Percentiles rank a stretch among this genome's conserved stretches.
These are phyloP conservation scores for Camelina neglecta DNA, from an alignment of 345 rosid genomes.

Conservation along the genomic window DNA sequence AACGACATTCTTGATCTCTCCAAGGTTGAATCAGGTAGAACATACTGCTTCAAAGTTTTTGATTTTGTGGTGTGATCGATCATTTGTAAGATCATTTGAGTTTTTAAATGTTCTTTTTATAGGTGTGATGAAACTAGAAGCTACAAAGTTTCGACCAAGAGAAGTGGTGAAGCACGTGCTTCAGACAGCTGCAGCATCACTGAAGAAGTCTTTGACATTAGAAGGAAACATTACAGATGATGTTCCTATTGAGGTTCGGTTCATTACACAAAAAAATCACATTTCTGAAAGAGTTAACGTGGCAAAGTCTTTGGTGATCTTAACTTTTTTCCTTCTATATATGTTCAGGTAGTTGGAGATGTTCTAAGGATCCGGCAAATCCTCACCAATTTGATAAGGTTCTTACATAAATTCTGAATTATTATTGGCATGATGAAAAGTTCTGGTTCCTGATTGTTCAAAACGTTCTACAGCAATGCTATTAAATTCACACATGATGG, in stretches of 20 bases:
- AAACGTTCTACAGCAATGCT: slow-evolving; percentile 67
- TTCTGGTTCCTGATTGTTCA: neutral
- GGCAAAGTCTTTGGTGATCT: slow-evolving; percentile 7
- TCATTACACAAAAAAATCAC: slow-evolving; percentile 9
- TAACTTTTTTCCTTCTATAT: neutral
- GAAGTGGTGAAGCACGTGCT: slow-evolving; percentile 94
- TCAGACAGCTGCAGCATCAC: slow-evolving; percentile 94
- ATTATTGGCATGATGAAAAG: neutral
- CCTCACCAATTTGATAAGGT: slow-evolving; percentile 97
- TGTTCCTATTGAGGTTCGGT: slow-evolving; percentile 92
- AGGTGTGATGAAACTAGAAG: slow-evolving; percentile 97
- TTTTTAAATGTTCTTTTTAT: neutral
- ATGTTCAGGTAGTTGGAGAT: slow-evolving; percentile 86
- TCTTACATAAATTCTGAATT: slow-evolving; percentile 21
- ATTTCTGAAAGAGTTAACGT: neutral
- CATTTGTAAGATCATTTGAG: slow-evolving; percentile 12
- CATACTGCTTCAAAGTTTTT: neutral
- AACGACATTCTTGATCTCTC: slow-evolving; percentile 98
- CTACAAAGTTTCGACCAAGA: slow-evolving; percentile 89
- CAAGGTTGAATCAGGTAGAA: slow-evolving; percentile 90
- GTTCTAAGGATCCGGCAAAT: slow-evolving; percentile 94
- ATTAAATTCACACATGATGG: slow-evolving; percentile 97
- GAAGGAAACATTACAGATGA: slow-evolving; percentile 87
- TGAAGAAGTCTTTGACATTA: slow-evolving; percentile 73
- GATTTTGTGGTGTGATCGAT: neutral